These are phyloP conservation scores for Amoeboaphelidium occidentale DNA, from an alignment of 371 early-diverging fungal genomes.

Conservation along the genomic window DNA sequence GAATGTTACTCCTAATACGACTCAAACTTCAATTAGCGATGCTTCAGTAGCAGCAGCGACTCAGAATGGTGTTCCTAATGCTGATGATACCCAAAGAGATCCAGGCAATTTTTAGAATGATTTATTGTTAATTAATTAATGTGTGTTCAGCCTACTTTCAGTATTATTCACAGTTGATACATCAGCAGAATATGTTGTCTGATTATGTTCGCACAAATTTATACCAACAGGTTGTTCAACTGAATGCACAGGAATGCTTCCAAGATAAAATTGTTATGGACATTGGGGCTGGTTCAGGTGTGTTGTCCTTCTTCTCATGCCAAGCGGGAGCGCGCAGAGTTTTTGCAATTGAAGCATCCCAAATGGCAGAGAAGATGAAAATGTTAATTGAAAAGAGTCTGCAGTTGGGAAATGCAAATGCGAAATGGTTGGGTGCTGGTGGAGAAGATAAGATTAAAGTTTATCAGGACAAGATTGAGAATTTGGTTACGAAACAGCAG, in stretches of 20 bases:
- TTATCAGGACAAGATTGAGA: conserved; percentile 68
- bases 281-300: conserved; percentile 63
- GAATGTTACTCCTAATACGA: too few species aligned
- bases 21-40: too few species aligned
- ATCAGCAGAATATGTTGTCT: conserved; percentile 92
- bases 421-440: not conserved
- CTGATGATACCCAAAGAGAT: too few species aligned
- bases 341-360: conserved; percentile 87
- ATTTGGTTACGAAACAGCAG: conserved; percentile 17
- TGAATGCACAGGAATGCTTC: conserved; percentile 37
- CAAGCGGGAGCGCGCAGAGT: conserved; percentile 75
- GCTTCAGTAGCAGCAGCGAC: too few species aligned
- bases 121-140: too few species aligned
- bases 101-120: too few species aligned
- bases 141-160: too few species aligned
- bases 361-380: conserved; percentile 70
- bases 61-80: too few species aligned
- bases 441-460: conserved; percentile 59
- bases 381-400: conserved; percentile 44
- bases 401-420: conserved; percentile 7
- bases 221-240: conserved; percentile 73
- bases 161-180: not conserved
- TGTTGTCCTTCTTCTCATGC: conserved; percentile 78
- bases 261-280: conserved; percentile 64
- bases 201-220: conserved; percentile 79